Evolutionary conservation across 441 rosid species (phyloP).

Genomic region (Daphne laureola): DNA sequence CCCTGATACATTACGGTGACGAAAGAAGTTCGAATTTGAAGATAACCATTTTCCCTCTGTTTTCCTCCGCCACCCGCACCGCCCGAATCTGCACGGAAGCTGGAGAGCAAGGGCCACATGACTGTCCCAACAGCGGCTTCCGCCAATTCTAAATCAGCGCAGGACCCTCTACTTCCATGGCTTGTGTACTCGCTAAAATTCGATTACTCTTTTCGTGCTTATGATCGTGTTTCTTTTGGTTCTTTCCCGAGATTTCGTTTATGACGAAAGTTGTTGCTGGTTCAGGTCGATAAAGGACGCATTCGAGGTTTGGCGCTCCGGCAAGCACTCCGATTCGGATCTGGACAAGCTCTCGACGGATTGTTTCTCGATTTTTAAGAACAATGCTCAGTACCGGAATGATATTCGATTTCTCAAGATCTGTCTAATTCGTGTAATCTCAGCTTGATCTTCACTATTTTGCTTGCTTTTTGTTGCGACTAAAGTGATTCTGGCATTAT

Average conservation of each 20-base stretch:
- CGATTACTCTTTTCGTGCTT: neutral
- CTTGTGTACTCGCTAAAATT: conserved; percentile 29
- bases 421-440: conserved; percentile 76
- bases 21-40: conserved; percentile 13
- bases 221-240: neutral
- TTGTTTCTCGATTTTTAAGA: conserved; percentile 51
- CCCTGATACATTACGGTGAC: too few species aligned
- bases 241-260: neutral
- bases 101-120: conserved; percentile 15
- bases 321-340: conserved; percentile 22
- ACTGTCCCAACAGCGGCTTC: conserved; percentile 15
- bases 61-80: neutral
- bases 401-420: conserved; percentile 89
- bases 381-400: conserved; percentile 40
- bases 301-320: conserved; percentile 30
- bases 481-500: neutral
- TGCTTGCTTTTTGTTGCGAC: neutral
- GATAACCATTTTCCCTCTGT: conserved; percentile 15
- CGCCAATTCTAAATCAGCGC: conserved; percentile 15
- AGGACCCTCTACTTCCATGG: conserved; percentile 68
- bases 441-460: neutral
- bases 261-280: conserved; percentile 1
- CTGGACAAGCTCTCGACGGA: conserved; percentile 38
- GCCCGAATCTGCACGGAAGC: conserved; percentile 4
- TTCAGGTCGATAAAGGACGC: conserved; percentile 48